These are phyloP conservation scores for Suhomyces bribrorum DNA, from an alignment of 1,139 yeast genomes.

Conservation along the genomic window DNA sequence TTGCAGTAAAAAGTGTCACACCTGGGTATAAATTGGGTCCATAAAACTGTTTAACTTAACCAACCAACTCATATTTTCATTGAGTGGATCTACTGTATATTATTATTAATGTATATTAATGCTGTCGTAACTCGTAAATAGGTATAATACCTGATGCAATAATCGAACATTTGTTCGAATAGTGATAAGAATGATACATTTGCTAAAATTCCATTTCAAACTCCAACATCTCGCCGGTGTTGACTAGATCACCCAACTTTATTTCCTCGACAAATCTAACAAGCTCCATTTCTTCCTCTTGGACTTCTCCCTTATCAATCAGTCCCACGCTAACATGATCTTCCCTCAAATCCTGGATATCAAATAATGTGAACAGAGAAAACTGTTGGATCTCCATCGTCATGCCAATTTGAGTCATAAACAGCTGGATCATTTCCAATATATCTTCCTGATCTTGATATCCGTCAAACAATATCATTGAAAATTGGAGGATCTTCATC, in stretches of 20 bases:
- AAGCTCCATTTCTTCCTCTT: slow-evolving; percentile 1
- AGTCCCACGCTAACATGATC: slow-evolving; percentile 1
- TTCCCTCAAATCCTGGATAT: slow-evolving; percentile 13
- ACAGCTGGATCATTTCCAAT: slow-evolving; percentile 9
- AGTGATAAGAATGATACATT: neutral
- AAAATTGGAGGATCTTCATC: slow-evolving; percentile 11
- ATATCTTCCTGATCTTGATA: slow-evolving; percentile 30
- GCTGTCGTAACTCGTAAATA: slow-evolving; percentile 3
- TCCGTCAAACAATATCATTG: slow-evolving; percentile 30
- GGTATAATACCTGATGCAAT: neutral
- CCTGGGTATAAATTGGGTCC: too few relatives aligned
- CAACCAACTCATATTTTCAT: too few relatives aligned
- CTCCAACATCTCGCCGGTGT: neutral
- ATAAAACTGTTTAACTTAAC: too few relatives aligned
- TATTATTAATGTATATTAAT: slow-evolving; percentile 6
- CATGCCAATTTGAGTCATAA: slow-evolving; percentile 1
- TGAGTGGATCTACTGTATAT: slow-evolving; percentile 1
- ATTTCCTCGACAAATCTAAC: neutral
- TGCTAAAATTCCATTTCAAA: neutral
- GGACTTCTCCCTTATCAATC: neutral
- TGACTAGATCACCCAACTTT: neutral
- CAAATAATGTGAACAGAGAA: slow-evolving; percentile 14
- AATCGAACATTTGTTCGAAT: too few relatives aligned
- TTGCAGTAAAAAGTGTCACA: too few relatives aligned
- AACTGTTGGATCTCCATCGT: slow-evolving; percentile 5